These are phyloP conservation scores for Fraxinus dipetala DNA, from an alignment of 305 asterid genomes.

Conservation along the genomic window DNA sequence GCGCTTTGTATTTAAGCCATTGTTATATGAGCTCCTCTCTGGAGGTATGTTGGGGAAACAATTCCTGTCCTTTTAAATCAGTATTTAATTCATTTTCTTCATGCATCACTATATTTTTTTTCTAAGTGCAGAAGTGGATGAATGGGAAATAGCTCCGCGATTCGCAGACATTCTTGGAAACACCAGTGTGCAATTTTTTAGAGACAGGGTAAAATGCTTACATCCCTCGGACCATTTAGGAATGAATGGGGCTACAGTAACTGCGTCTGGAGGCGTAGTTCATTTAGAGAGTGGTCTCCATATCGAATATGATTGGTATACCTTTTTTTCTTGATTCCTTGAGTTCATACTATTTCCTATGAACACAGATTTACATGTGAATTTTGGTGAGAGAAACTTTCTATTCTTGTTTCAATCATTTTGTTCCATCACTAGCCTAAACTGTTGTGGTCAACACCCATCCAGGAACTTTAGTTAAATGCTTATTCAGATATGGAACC, in stretches of 20 bases:
- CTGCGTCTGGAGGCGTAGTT: constrained; percentile 67
- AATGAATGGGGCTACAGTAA: constrained; percentile 35
- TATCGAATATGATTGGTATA: constrained; percentile 93
- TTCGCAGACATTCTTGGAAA: constrained; percentile 77
- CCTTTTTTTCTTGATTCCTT: constrained; percentile 23
- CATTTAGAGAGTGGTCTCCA: constrained; percentile 79
- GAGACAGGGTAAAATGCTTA: constrained; percentile 69
- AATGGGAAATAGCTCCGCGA: constrained; percentile 97
- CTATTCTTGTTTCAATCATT: not conserved
- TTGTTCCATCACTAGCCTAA: not conserved
- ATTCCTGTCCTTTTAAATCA: constrained; percentile 15
- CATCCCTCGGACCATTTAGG: constrained; percentile 67
- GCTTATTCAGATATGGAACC: not conserved
- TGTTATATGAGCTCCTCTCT: constrained; percentile 87
- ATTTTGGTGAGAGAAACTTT: constrained; percentile 3
- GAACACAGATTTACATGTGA: constrained; percentile 13
- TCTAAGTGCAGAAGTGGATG: constrained; percentile 74
- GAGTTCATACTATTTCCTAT: constrained; percentile 16
- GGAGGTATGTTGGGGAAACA: constrained; percentile 56
- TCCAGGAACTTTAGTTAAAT: not conserved
- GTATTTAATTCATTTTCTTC: constrained; percentile 14
- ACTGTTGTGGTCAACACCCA: not conserved
- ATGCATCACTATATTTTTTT: constrained; percentile 15
- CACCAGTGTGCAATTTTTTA: constrained; percentile 67
- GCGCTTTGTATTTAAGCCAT: constrained; percentile 89